Percentiles rank a stretch among this genome's conserved stretches.
phyloP scores from a whole-genome alignment of 2,329 filamentous ascomycete genomes.

The Diaporthe sp. region DNA sequence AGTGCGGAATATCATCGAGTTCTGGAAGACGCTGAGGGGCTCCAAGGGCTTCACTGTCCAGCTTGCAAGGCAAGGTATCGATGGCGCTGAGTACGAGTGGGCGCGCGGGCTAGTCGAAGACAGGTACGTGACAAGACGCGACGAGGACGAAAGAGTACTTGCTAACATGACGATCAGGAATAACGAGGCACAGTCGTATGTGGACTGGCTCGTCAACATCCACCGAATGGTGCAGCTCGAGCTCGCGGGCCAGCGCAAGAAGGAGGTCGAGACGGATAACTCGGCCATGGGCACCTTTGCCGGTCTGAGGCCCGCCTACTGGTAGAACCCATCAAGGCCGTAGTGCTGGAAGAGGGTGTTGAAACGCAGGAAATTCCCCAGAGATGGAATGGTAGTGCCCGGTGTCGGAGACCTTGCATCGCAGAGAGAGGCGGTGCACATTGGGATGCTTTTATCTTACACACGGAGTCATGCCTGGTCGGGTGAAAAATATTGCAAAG shows the following conservation, averaged over 20 bases:
- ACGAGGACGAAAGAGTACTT: neutral
- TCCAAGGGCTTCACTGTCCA: constrained; percentile 92
- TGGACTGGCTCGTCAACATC: constrained; percentile 97
- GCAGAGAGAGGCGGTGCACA: constrained; percentile 3
- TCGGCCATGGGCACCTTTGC: constrained; percentile 68
- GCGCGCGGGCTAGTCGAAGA: constrained; percentile 92
- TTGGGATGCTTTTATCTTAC: constrained; percentile 8
- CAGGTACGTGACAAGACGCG: constrained; percentile 57
- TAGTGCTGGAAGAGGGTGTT: neutral
- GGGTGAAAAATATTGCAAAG: constrained; percentile 26
- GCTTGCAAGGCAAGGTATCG: constrained; percentile 90
- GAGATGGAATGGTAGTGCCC: neutral
- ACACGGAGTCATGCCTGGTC: constrained; percentile 14
- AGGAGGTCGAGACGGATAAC: constrained; percentile 68
- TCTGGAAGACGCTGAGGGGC: constrained; percentile 83
- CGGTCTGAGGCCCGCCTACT: constrained; percentile 72
- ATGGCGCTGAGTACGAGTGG: constrained; percentile 97
- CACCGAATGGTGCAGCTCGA: constrained; percentile 95
- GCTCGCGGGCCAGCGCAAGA: constrained; percentile 80
- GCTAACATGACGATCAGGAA: constrained; percentile 62
- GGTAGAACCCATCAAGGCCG: constrained; percentile 56
- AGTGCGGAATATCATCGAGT: constrained; percentile 92
- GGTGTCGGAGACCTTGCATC: neutral
- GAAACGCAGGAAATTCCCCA: neutral
- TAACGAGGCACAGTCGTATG: constrained; percentile 97